Conservation (phyloP, 2,329 filamentous ascomycete species). For the Colletotrichum sp. region DNA sequence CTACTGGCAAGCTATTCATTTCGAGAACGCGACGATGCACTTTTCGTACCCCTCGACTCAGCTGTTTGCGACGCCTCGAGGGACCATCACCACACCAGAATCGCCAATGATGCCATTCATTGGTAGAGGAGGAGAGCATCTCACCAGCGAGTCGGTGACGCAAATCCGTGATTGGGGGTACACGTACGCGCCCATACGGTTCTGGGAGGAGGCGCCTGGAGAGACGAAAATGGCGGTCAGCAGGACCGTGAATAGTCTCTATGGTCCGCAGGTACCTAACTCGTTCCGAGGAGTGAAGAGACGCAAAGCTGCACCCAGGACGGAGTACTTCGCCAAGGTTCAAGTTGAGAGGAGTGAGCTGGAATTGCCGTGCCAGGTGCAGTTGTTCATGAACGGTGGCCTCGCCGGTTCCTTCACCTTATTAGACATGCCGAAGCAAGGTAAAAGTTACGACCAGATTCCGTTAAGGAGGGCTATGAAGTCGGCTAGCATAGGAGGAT, state of each 20-base stretch:
- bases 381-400: conserved; percentile 33
- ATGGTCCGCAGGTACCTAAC: conserved; percentile 28
- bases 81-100: conserved; percentile 45
- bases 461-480: conserved; percentile 29
- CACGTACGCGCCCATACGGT: conserved; percentile 44
- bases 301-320: not conserved
- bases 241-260: conserved; percentile 61
- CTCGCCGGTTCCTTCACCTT: conserved; percentile 38
- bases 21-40: conserved; percentile 37
- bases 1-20: conserved; percentile 54
- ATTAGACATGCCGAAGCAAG: conserved; percentile 40
- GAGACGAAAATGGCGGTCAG: conserved; percentile 66
- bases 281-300: not conserved
- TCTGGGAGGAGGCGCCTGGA: conserved; percentile 60
- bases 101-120: conserved; percentile 58
- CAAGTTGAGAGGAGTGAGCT: conserved; percentile 41
- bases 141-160: conserved; percentile 44
- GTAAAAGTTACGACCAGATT: conserved; percentile 35
- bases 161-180: conserved; percentile 42
- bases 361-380: conserved; percentile 40
- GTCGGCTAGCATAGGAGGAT: not conserved
- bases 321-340: conserved; percentile 41
- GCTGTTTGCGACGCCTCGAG: conserved; percentile 45
- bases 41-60: conserved; percentile 37
- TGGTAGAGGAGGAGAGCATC: conserved; percentile 38